These are phyloP conservation scores for Lobosporangium transversale DNA, from an alignment of 192 early-diverging fungal species.

Conservation along the genomic window DNA sequence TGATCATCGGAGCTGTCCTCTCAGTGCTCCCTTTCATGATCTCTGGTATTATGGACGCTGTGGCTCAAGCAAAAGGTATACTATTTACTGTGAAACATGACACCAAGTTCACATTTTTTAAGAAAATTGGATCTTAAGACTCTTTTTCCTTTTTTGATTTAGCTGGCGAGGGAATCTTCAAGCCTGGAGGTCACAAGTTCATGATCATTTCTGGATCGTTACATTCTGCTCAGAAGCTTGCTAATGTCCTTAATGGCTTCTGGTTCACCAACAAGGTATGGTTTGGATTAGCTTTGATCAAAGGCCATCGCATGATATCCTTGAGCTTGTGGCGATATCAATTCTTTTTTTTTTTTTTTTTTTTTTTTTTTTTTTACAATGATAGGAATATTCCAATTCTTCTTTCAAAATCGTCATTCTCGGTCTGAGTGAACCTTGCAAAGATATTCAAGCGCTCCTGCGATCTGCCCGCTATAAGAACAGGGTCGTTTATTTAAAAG, in stretches of 20 bases:
- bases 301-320: no score
- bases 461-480: slow-evolving; percentile 51
- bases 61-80: slow-evolving; percentile 46
- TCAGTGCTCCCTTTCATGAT: slow-evolving; percentile 69
- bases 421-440: slow-evolving; percentile 43
- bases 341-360: no score
- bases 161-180: slow-evolving; percentile 53
- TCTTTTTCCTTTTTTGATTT: no score
- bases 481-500: slow-evolving; percentile 46
- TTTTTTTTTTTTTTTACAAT: not conserved
- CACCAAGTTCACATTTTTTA: no score
- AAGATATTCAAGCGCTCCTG: slow-evolving; percentile 42
- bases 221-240: slow-evolving; percentile 53
- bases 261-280: slow-evolving; percentile 54
- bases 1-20: slow-evolving; percentile 66
- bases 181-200: slow-evolving; percentile 52
- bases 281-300: no score
- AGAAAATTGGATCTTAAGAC: no score
- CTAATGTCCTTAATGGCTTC: slow-evolving; percentile 51
- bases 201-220: slow-evolving; percentile 61
- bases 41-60: slow-evolving; percentile 55
- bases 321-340: no score
- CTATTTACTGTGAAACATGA: no score
- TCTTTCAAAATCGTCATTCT: slow-evolving; percentile 50
- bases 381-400: slow-evolving; percentile 43